Evolutionary conservation across 73 alveolate species (phyloP).

Genomic region (Paramecium octaurelia): DNA sequence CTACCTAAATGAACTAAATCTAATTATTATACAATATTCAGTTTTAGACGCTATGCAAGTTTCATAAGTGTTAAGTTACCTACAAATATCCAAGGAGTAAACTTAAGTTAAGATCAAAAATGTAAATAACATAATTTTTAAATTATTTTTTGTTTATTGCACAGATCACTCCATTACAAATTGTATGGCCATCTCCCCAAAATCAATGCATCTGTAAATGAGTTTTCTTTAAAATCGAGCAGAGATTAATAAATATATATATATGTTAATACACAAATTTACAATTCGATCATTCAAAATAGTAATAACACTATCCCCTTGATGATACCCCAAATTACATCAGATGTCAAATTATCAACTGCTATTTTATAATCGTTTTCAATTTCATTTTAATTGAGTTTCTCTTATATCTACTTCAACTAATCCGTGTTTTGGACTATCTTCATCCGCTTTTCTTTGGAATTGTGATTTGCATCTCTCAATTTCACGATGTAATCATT

Average conservation of each 20-base stretch:
- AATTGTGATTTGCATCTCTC: background rate
- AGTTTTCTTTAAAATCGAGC: too few species aligned
- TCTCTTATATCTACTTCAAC: background rate
- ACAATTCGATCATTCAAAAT: background rate
- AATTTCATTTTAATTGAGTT: background rate
- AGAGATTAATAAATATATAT: too few species aligned
- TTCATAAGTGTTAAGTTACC: background rate
- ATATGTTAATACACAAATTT: too few species aligned
- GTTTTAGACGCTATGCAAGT: background rate
- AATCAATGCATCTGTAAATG: too few species aligned
- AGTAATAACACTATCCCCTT: background rate
- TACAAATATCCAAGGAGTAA: background rate
- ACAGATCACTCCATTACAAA: too few species aligned
- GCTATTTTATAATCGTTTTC: background rate
- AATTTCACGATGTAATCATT: background rate
- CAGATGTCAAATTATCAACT: background rate
- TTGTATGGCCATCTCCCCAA: background rate
- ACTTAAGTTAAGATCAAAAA: background rate
- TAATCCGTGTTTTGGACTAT: background rate
- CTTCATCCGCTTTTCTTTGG: background rate
- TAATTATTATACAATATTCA: slow-evolving; percentile 10
- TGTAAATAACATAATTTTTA: background rate
- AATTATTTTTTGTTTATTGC: background rate
- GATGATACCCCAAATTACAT: background rate
- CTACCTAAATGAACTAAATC: background rate